Percentiles rank a stretch among this genome's conserved stretches.
Conservation (phyloP, 1,284 basidiomycete genomes). For the Ceratobasidium sp. region DNA sequence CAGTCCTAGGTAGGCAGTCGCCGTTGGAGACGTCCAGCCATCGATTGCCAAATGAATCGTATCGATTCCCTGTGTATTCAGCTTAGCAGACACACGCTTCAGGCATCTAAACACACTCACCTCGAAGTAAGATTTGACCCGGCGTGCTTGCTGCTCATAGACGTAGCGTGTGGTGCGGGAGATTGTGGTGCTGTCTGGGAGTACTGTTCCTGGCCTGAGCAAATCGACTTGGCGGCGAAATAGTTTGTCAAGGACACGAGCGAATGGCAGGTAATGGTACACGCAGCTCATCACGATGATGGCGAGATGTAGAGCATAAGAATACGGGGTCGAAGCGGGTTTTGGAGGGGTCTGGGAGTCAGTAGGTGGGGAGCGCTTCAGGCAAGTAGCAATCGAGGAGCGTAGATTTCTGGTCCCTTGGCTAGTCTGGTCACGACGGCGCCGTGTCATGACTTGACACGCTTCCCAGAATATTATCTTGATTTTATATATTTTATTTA, state of each 20-base stretch:
- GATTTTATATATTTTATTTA: no score
- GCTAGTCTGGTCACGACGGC: not conserved
- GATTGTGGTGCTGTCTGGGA: not conserved
- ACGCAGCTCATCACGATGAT: constrained; percentile 19
- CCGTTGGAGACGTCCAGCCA: constrained; percentile 13
- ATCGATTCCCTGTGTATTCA: not conserved
- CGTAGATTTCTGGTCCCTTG: not conserved
- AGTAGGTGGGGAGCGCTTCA: not conserved
- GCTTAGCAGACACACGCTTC: no score
- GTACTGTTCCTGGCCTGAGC: not conserved
- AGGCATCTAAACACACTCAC: not conserved
- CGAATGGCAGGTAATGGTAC: constrained; percentile 15
- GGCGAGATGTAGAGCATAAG: constrained; percentile 1
- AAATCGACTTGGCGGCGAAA: constrained; percentile 16
- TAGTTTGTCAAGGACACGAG: constrained; percentile 6
- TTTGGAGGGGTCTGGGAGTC: not conserved
- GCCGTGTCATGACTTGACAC: no score
- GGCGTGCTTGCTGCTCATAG: constrained; percentile 1
- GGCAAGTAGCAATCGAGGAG: not conserved
- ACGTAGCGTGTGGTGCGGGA: constrained; percentile 5
- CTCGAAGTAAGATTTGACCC: constrained; percentile 2
- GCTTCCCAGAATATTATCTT: no score
- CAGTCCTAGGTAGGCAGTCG: not conserved
- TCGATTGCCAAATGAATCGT: constrained; percentile 6
- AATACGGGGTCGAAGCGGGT: not conserved